These are phyloP conservation scores for Mycena kentingensis DNA, from an alignment of 768 basidiomycete species.

Conservation along the genomic window DNA sequence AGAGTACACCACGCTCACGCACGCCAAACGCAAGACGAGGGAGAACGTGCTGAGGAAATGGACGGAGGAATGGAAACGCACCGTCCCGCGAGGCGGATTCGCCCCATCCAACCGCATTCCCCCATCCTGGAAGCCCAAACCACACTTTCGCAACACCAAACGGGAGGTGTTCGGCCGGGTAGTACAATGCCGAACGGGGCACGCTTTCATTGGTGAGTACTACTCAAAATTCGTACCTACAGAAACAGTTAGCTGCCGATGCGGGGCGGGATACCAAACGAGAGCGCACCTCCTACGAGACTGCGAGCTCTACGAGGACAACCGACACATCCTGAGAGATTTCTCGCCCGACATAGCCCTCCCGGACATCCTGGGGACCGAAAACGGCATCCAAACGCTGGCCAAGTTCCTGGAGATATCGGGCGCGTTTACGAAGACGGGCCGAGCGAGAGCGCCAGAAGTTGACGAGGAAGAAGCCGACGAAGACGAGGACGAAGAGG, in stretches of 20 bases:
- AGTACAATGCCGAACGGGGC: constrained; percentile 29
- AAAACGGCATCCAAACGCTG: constrained; percentile 25
- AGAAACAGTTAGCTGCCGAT: constrained; percentile 27
- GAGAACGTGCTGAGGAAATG: constrained; percentile 7
- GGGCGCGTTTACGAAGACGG: constrained; percentile 23
- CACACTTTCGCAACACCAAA: constrained; percentile 13
- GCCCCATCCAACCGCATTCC: constrained; percentile 21
- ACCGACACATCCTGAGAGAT: constrained; percentile 15
- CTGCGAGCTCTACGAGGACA: constrained; percentile 20
- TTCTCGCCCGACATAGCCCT: constrained; percentile 13
- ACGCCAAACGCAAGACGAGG: constrained; percentile 20
- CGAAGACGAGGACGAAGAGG: too few species aligned
- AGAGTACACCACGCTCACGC: constrained; percentile 8
- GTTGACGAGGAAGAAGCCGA: too few species aligned
- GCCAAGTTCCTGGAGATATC: constrained; percentile 20
- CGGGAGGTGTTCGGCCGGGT: constrained; percentile 29
- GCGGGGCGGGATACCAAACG: constrained; percentile 26
- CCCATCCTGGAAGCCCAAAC: constrained; percentile 17
- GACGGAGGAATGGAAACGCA: constrained; percentile 20
- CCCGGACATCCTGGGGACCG: constrained; percentile 25
- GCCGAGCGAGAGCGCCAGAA: too few species aligned
- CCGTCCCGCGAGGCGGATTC: constrained; percentile 10
- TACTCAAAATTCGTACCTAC: constrained; percentile 19
- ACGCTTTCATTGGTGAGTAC: constrained; percentile 32
- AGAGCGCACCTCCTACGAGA: constrained; percentile 26